These are phyloP conservation scores for Daldinia decipiens DNA, from an alignment of 495 filamentous ascomycete species.

Conservation along the genomic window DNA sequence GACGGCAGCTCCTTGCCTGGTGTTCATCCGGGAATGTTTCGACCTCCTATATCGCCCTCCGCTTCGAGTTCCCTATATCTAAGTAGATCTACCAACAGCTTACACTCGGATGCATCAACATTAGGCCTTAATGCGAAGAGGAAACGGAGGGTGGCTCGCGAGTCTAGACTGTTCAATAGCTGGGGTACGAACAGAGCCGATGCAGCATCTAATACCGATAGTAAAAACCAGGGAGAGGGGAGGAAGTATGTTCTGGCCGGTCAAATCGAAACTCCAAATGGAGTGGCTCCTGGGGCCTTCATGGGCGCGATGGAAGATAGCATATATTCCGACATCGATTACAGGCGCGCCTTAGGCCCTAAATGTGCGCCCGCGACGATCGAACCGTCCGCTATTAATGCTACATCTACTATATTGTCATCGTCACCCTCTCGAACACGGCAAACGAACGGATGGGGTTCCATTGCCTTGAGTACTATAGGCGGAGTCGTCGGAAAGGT, in stretches of 20 bases:
- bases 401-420: conserved; percentile 10
- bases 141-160: conserved; percentile 51
- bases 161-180: conserved; percentile 41
- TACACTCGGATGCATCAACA: conserved; percentile 54
- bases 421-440: conserved; percentile 17
- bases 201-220: conserved; percentile 36
- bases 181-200: conserved; percentile 47
- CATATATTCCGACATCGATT: conserved; percentile 65
- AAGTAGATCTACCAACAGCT: conserved; percentile 62
- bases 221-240: conserved; percentile 29
- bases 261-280: conserved; percentile 70
- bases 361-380: conserved; percentile 45
- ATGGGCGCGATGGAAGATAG: conserved; percentile 60
- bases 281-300: conserved; percentile 56
- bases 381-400: conserved; percentile 36
- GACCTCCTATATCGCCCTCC: conserved; percentile 72
- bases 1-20: conserved; percentile 55
- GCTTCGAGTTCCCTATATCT: conserved; percentile 69
- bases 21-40: conserved; percentile 72
- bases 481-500: conserved; percentile 77
- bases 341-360: conserved; percentile 59
- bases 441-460: conserved; percentile 55
- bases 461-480: conserved; percentile 55
- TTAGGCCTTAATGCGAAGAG: conserved; percentile 50
- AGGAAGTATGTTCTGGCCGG: conserved; percentile 64